Evolutionary conservation across 331 rosid genomes (phyloP).

Genomic region (Cucumis variabilis): DNA sequence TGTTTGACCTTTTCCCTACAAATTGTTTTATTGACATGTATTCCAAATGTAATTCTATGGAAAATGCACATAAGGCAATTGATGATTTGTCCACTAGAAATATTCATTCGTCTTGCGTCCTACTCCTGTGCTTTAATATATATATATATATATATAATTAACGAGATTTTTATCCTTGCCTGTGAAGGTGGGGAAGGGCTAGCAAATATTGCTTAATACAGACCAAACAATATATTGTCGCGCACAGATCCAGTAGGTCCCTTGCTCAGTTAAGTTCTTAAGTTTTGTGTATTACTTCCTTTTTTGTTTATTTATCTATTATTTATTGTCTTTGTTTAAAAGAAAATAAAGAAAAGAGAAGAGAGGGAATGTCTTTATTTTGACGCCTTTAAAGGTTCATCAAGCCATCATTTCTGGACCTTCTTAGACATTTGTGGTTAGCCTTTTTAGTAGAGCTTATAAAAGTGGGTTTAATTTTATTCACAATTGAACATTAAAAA

Average conservation of each 20-base stretch:
- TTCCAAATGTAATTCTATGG: too few species aligned
- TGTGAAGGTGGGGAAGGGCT: not conserved
- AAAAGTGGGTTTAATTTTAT: too few species aligned
- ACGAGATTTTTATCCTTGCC: slow-evolving; percentile 22
- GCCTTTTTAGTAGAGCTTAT: too few species aligned
- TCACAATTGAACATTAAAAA: not conserved
- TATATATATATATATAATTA: not conserved
- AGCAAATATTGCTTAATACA: slow-evolving; percentile 18
- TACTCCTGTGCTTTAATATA: too few species aligned
- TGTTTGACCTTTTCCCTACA: too few species aligned
- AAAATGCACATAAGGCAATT: too few species aligned
- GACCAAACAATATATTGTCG: slow-evolving; percentile 28
- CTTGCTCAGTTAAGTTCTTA: slow-evolving; percentile 11
- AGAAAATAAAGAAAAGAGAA: not conserved
- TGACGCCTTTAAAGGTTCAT: too few species aligned
- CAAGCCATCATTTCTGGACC: too few species aligned
- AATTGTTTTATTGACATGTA: too few species aligned
- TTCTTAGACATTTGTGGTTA: too few species aligned
- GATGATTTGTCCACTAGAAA: too few species aligned
- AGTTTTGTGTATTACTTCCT: not conserved
- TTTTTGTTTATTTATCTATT: not conserved
- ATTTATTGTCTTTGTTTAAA: not conserved
- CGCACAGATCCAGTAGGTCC: slow-evolving; percentile 22
- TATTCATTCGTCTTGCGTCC: too few species aligned
- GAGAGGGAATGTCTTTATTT: slow-evolving; percentile 10